phyloP scores from a whole-genome alignment of 768 basidiomycete species.

The Flagelloscypha sp. region DNA sequence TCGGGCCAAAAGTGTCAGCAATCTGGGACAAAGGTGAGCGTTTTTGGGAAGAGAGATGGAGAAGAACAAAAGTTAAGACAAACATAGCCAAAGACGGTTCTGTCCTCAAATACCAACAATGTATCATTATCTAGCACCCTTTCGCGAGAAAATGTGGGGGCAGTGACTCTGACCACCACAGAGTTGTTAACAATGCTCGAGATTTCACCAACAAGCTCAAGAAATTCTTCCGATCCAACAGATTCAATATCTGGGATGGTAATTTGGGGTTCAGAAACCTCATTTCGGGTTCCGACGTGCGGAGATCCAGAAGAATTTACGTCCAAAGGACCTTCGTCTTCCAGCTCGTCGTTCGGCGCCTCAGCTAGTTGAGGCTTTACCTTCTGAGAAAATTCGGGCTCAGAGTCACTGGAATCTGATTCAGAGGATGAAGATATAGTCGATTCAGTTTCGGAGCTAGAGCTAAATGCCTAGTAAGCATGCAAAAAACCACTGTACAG shows the following conservation, averaged over 20 bases:
- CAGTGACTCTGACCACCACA: slow-evolving; percentile 71
- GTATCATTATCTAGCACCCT: slow-evolving; percentile 82
- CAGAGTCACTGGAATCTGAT: slow-evolving; percentile 26
- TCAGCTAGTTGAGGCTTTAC: slow-evolving; percentile 13
- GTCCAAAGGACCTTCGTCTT: slow-evolving; percentile 50
- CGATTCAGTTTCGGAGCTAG: slow-evolving; percentile 10
- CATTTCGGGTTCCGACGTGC: slow-evolving; percentile 63
- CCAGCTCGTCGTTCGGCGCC: slow-evolving; percentile 26
- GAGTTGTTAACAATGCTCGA: slow-evolving; percentile 65
- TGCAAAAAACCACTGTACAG: too few relatives aligned
- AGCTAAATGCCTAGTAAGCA: too few relatives aligned
- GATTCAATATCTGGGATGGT: slow-evolving; percentile 54
- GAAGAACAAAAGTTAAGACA: slow-evolving; percentile 31
- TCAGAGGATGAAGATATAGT: slow-evolving; percentile 21
- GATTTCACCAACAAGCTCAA: slow-evolving; percentile 75
- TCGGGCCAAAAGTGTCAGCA: slow-evolving; percentile 94
- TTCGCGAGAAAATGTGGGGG: slow-evolving; percentile 39
- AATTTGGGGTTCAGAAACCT: slow-evolving; percentile 51
- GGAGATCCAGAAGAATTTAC: slow-evolving; percentile 27
- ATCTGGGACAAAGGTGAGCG: slow-evolving; percentile 39
- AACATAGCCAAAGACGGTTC: slow-evolving; percentile 86
- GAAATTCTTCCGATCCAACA: slow-evolving; percentile 51
- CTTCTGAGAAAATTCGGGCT: slow-evolving; percentile 28
- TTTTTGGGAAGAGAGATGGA: slow-evolving; percentile 8
- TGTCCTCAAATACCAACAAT: slow-evolving; percentile 81